These are phyloP conservation scores for Periglandula ipomoeae DNA, from an alignment of 2,329 filamentous ascomycete genomes.

Conservation along the genomic window DNA sequence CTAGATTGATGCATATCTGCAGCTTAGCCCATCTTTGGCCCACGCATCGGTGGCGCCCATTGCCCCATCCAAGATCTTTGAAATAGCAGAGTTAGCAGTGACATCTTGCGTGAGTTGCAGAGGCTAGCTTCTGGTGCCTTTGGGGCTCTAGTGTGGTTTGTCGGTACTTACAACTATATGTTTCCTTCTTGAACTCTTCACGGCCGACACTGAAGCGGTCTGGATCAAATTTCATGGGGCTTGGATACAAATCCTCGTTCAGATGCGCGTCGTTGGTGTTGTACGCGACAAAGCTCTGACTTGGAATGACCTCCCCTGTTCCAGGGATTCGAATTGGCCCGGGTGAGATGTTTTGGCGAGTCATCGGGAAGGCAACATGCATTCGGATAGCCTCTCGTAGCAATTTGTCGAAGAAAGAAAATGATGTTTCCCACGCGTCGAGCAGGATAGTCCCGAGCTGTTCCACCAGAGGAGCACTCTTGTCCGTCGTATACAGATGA, in stretches of 20 bases:
- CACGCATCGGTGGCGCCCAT: constrained; percentile 10
- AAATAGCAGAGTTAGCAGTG: too few relatives aligned
- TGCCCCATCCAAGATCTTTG: constrained; percentile 9
- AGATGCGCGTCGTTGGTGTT: constrained; percentile 16
- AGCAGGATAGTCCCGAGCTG: constrained; percentile 8
- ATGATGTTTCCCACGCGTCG: constrained; percentile 10
- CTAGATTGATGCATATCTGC: constrained; percentile 11
- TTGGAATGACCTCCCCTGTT: constrained; percentile 14
- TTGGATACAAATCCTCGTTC: constrained; percentile 14
- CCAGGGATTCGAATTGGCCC: constrained; percentile 1
- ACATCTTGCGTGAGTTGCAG: too few relatives aligned
- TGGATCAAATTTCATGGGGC: constrained; percentile 12
- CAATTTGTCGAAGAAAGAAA: constrained; percentile 10
- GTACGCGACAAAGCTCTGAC: constrained; percentile 12
- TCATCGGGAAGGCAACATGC: constrained; percentile 9
- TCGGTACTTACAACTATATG: constrained; percentile 8
- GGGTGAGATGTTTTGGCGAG: not conserved
- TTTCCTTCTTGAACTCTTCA: not conserved
- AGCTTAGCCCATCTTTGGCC: constrained; percentile 13
- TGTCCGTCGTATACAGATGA: not conserved
- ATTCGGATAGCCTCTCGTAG: constrained; percentile 12
- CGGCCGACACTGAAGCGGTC: constrained; percentile 10
- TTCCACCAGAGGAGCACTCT: constrained; percentile 7
- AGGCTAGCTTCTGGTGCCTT: too few relatives aligned
- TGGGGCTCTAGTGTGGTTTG: too few relatives aligned